Base-by-base conservation (phyloP, 805 yeast genomes). In the Cyberlindnera maclurae region DNA sequence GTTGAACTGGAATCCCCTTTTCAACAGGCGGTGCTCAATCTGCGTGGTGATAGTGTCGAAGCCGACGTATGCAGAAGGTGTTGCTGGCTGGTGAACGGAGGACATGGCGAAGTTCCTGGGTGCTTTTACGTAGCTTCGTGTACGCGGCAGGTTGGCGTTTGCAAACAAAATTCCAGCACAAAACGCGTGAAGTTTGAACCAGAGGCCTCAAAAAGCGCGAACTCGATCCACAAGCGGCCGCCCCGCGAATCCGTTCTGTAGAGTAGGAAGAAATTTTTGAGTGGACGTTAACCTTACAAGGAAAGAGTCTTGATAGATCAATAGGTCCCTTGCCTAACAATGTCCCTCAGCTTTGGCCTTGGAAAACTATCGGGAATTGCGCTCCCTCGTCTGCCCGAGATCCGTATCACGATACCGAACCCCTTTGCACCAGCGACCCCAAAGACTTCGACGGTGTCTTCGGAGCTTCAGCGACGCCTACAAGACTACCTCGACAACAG, bases 41-140 rank as follows among this genome's bases (percentile, higher is more conserved):
- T 93, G 98, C 28, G 82, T 75, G 36, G 97, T 90, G 64, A 93
- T 90, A 45, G 97, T 82, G 64, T 93, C 97, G 60, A 93, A 90
- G 33, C 98, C 98, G 47, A 93, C 97, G 60, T 89, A 89, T 40
- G 78, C 74, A 34, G 70, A 64, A 18, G 96, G 96, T 45, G 75
- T 59, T 13, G 59, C 34, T 17, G 39, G 33, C 13, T 8, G 30
- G 16, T 38, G 40, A 12, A 42, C 17, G 28, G 38, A n/a, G n/a
- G 47, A 38, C 44, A 43, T 43, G 7, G 38, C n/a, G 27, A 20
- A 29, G 36, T 4, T 38, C 17, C 16, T 29, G 31, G 17, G 24
- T 38, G 38, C 35, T n/a, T n/a, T n/a, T n/a, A n/a, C n/a, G n/a
- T n/a, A n/a, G n/a, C n/a, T n/a, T n/a, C n/a, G 37, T 32, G 17